phyloP scores from a whole-genome alignment of 331 rosid species.

The Pyracantha coccinea region DNA sequence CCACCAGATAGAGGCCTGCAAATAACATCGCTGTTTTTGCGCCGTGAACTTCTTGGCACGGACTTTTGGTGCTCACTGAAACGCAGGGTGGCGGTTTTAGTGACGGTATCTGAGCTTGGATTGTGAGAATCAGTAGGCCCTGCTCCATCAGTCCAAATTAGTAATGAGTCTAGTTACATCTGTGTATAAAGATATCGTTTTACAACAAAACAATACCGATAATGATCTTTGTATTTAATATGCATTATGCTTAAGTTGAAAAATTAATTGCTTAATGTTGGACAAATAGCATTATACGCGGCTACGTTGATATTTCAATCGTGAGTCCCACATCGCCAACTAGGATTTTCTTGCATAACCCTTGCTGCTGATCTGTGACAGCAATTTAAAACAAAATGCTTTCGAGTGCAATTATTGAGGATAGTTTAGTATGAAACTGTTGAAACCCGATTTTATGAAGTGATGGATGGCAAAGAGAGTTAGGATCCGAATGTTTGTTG shows the following conservation, averaged over 20 bases:
- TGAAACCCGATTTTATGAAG: neutral
- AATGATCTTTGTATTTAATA: neutral
- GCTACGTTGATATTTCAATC: slow-evolving; percentile 8
- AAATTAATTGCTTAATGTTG: neutral
- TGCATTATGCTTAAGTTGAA: neutral
- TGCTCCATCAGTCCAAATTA: slow-evolving; percentile 21
- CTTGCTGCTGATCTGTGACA: neutral
- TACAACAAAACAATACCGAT: neutral
- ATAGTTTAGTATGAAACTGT: slow-evolving; percentile 8
- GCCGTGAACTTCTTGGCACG: slow-evolving; percentile 46
- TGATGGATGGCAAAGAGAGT: neutral
- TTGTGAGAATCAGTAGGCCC: slow-evolving; percentile 70
- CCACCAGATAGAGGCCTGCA: slow-evolving; percentile 77
- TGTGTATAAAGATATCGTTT: too few species aligned
- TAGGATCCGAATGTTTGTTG: neutral
- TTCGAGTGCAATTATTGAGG: neutral
- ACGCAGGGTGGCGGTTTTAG: slow-evolving; percentile 59
- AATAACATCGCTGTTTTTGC: slow-evolving; percentile 47
- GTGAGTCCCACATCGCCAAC: slow-evolving; percentile 9
- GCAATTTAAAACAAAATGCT: neutral
- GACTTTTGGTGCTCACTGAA: slow-evolving; percentile 14
- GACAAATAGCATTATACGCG: neutral
- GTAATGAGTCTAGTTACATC: neutral
- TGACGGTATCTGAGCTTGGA: slow-evolving; percentile 63
- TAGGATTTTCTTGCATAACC: neutral